Evolutionary conservation across 176 grass and related monocot species (phyloP), one percentile per base, ranked within the genome.

Genomic region (Bolboschoenus planiculmis): DNA sequence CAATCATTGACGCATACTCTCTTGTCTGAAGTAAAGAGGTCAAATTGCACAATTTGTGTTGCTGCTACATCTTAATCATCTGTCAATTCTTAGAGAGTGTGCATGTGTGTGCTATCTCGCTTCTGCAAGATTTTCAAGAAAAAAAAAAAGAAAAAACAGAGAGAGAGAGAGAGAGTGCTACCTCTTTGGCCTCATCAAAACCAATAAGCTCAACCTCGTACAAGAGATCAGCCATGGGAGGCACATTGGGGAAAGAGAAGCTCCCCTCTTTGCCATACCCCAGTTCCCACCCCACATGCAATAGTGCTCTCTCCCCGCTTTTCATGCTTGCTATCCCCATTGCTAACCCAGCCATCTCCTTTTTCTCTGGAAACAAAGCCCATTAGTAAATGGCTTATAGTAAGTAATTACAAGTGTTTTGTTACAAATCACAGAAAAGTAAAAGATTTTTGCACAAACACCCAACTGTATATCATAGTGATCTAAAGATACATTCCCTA

Each of bases 211-310:
- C 92, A 80, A 90, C 96, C 87, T 95, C 91, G 81, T 99, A 99
- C 54, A 95, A 27, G 80, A 95, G 92, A 66, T 99, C 88, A 66
- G 96, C 87, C 88, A 90, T 91, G 30, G 96, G 92, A 54, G 96
- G 89, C 16, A 99, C 96, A 87, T 99, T 99, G 72, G 96, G 96
- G 83, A 99, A 99, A 80, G 96, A 99, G 88, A 99, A 99, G 76
- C 78, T 99, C 84, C 92, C 96, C 87, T 95, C 96, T 90, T 95
- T 87, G 14, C 96, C 90, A 80, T 91, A 99, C 36, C 89, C 91
- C 82, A 93, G 82, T 86, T 99, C 96, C 96, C 96, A 99, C 53
- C 84, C 86, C 68, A 95, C 92, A 90, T 99, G 89, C 29, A 99
- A 81, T 53, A 95, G 56, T 31, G 89, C 84, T 54, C 61, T 88